These are phyloP conservation scores for Gloeophyllum trabeum DNA, from an alignment of 768 basidiomycete genomes.

Conservation along the genomic window DNA sequence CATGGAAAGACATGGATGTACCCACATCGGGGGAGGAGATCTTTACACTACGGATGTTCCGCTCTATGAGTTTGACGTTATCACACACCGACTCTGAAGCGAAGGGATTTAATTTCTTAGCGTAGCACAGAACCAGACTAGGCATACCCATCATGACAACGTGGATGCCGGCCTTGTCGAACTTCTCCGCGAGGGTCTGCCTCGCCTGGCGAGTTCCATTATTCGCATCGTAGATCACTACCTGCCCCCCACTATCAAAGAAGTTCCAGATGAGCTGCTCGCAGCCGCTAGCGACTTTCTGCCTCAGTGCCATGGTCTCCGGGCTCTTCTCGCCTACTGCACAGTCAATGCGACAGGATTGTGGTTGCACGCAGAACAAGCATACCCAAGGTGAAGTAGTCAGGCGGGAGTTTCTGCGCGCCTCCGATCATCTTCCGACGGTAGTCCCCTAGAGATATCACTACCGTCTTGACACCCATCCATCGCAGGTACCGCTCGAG, in stretches of 20 bases:
- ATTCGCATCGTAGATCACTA: slow-evolving; percentile 98
- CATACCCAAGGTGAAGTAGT: slow-evolving; percentile 83
- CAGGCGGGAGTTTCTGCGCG: slow-evolving; percentile 76
- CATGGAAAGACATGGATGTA: slow-evolving; percentile 6
- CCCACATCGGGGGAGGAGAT: slow-evolving; percentile 95
- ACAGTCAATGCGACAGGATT: not conserved
- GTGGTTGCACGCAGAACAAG: slow-evolving; percentile 2
- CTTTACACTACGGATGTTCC: slow-evolving; percentile 93
- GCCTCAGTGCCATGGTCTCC: slow-evolving; percentile 71
- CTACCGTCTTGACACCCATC: slow-evolving; percentile 95
- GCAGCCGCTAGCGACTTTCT: slow-evolving; percentile 69
- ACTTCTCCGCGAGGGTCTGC: slow-evolving; percentile 70
- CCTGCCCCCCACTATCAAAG: slow-evolving; percentile 82
- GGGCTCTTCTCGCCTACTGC: slow-evolving; percentile 56
- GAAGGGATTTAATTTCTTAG: slow-evolving; percentile 3
- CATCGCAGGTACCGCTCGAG: slow-evolving; percentile 96
- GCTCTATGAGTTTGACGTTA: slow-evolving; percentile 85
- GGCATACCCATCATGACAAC: slow-evolving; percentile 80
- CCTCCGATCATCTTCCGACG: slow-evolving; percentile 83
- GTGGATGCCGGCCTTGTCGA: slow-evolving; percentile 79
- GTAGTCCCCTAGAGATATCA: slow-evolving; percentile 93
- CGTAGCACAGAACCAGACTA: slow-evolving; percentile 2
- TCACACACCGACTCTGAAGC: slow-evolving; percentile 79
- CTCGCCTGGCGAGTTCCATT: slow-evolving; percentile 68
- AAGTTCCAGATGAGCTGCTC: slow-evolving; percentile 85